Base-by-base conservation (phyloP, 192 early-diverging fungal species). In the Kickxella alabastrina region DNA sequence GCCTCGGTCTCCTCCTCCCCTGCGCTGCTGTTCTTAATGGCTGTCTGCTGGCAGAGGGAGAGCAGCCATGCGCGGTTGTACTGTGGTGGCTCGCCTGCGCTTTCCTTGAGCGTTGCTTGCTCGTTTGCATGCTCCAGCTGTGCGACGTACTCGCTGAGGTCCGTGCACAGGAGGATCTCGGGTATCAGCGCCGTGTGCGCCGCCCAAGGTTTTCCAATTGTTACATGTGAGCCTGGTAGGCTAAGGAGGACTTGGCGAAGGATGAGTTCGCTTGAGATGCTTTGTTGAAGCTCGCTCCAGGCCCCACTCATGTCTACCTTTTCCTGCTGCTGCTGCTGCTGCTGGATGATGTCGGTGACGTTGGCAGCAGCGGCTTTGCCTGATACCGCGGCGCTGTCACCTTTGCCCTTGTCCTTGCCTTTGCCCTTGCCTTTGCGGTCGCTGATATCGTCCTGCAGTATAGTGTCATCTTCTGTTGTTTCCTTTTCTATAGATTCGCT, bases 181-280 rank as follows among this genome's bases (percentile, higher is more conserved):
- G 72, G 65, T 21, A 75, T 60, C 14, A 57, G 52, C 31, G 43
- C 50, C 52, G 63, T n/a, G n/a, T n/a, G n/a, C n/a, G n/a, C n/a
- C n/a, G n/a, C n/a, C n/a, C n/a, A n/a, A n/a, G n/a, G n/a, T n/a
- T n/a, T n/a, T n/a, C n/a, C n/a, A n/a, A n/a, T n/a, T n/a, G n/a
- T n/a, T n/a, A n/a, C n/a, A n/a, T n/a, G n/a, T n/a, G n/a, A n/a
- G n/a, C n/a, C n/a, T 18, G 22, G 24, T 3, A 57, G 27, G 23
- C 51, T 48, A 2, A 70, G 43, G 15, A 70, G 49, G 13, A 53
- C 38, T 19, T 41, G 49, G 3, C 63, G 52, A 18, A 64, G 36
- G 8, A 38, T 32, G 18, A 44, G 17, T 40, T 75, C 72, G 18
- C 54, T 60, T 26, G n/a, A 41, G 19, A 70, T 57, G 31, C 67